Evolutionary conservation across 2,329 filamentous ascomycete species (phyloP).

Genomic region (Hypoxylon sp.): DNA sequence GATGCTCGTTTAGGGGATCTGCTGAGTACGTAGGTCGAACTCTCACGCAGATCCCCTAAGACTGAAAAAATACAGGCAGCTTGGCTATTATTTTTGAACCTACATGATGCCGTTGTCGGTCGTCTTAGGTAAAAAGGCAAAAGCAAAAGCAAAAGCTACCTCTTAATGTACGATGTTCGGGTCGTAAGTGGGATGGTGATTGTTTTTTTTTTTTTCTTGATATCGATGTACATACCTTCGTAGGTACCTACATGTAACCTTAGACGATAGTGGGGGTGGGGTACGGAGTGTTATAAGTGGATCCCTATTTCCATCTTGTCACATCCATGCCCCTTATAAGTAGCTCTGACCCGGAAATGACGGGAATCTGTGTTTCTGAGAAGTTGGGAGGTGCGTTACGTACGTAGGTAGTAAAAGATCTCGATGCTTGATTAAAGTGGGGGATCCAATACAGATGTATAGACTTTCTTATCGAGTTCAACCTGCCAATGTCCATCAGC

Average conservation of each 20-base stretch:
- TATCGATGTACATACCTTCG: too few relatives aligned
- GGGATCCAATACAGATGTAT: background rate
- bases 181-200: slow-evolving; percentile 23
- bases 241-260: too few relatives aligned
- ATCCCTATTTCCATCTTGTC: too few relatives aligned
- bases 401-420: background rate
- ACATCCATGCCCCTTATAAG: too few relatives aligned
- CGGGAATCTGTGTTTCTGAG: too few relatives aligned
- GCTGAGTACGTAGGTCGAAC: too few relatives aligned
- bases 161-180: background rate
- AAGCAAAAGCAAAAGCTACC: background rate
- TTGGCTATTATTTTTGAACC: background rate
- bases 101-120: slow-evolving; percentile 20
- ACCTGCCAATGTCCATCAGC: background rate
- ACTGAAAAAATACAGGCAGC: slow-evolving; percentile 1
- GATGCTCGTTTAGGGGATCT: background rate
- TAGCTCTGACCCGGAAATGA: too few relatives aligned
- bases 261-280: background rate
- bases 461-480: slow-evolving; percentile 6
- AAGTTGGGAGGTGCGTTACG: too few relatives aligned
- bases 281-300: too few relatives aligned
- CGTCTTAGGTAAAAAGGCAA: background rate
- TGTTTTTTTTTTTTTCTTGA: too few relatives aligned
- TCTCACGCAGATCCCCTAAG: too few relatives aligned
- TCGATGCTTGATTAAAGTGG: slow-evolving; percentile 2